Evolutionary conservation across 352 stramenopile species (phyloP).

Genomic region (Peronosclerospora sorghi): DNA sequence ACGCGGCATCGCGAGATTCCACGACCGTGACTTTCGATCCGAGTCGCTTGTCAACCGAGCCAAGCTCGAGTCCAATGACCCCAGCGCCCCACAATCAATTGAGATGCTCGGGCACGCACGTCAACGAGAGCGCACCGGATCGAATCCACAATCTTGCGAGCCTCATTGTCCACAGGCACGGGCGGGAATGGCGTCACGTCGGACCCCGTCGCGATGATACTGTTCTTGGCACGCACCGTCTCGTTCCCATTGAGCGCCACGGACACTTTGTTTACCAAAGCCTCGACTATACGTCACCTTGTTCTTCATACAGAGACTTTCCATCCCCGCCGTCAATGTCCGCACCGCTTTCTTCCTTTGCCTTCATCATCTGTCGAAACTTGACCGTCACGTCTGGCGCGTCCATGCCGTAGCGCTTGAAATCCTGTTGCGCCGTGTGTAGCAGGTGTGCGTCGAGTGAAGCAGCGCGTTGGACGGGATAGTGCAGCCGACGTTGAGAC

Average conservation of each 20-base stretch:
- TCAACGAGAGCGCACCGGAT: constrained; percentile 92
- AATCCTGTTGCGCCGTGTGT: constrained; percentile 94
- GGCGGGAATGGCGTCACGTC: constrained; percentile 89
- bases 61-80: constrained; percentile 98
- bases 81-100: constrained; percentile 95
- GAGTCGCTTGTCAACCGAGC: constrained; percentile 95
- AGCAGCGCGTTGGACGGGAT: constrained; percentile 98
- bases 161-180: constrained; percentile 95
- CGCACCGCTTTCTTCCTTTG: constrained; percentile 93
- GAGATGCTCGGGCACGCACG: constrained; percentile 90
- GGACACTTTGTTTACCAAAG: constrained; percentile 86
- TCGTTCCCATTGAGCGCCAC: constrained; percentile 88
- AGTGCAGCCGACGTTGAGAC: constrained; percentile 99
- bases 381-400: constrained; percentile 86
- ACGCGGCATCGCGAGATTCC: constrained; percentile 95
- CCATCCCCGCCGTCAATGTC: constrained; percentile 93
- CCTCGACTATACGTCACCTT: constrained; percentile 98
- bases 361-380: constrained; percentile 93
- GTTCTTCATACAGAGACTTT: constrained; percentile 99
- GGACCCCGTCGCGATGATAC: constrained; percentile 88
- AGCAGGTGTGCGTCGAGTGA: constrained; percentile 93
- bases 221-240: constrained; percentile 96
- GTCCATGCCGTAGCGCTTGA: constrained; percentile 93
- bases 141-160: constrained; percentile 97
- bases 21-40: constrained; percentile 94